Percentiles rank a stretch among this genome's conserved stretches.
phyloP scores from a whole-genome alignment of 108 stramenopile genomes.

The Skeletonema potamos region DNA sequence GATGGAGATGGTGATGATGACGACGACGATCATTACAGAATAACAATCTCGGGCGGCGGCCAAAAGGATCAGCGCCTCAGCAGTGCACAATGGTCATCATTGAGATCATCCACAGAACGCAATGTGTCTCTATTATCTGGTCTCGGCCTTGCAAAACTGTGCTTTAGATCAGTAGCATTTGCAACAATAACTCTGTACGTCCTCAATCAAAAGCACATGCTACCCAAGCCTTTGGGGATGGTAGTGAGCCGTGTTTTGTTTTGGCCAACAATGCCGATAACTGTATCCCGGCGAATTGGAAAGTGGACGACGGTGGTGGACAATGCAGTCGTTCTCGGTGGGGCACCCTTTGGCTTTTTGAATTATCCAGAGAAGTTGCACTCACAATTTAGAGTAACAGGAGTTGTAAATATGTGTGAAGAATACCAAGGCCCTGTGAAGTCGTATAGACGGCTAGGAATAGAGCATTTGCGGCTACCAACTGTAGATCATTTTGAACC shows the following conservation, averaged over 20 bases:
- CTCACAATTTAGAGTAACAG: slow-evolving; percentile 61
- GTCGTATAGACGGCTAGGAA: slow-evolving; percentile 69
- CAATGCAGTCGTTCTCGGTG: slow-evolving; percentile 78
- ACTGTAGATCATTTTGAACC: slow-evolving; percentile 90
- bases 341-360: slow-evolving; percentile 75
- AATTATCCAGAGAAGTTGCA: slow-evolving; percentile 59
- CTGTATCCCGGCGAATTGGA: slow-evolving; percentile 62
- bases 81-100: neutral
- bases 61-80: neutral
- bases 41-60: neutral
- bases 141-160: slow-evolving; percentile 13
- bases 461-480: slow-evolving; percentile 69
- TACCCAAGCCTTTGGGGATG: slow-evolving; percentile 60
- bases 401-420: slow-evolving; percentile 86
- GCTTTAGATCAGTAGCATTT: slow-evolving; percentile 24
- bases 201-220: slow-evolving; percentile 75
- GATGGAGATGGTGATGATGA: slow-evolving; percentile 11
- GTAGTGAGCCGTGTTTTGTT: slow-evolving; percentile 69
- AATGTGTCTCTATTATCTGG: slow-evolving; percentile 5
- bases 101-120: slow-evolving; percentile 2
- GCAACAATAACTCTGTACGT: slow-evolving; percentile 72
- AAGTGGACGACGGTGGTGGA: slow-evolving; percentile 79
- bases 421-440: slow-evolving; percentile 71
- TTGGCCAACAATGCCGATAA: slow-evolving; percentile 86
- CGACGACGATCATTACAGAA: neutral